phyloP scores from a whole-genome alignment of 2,329 filamentous ascomycete genomes.

The Phyllosticta citriasiana region DNA sequence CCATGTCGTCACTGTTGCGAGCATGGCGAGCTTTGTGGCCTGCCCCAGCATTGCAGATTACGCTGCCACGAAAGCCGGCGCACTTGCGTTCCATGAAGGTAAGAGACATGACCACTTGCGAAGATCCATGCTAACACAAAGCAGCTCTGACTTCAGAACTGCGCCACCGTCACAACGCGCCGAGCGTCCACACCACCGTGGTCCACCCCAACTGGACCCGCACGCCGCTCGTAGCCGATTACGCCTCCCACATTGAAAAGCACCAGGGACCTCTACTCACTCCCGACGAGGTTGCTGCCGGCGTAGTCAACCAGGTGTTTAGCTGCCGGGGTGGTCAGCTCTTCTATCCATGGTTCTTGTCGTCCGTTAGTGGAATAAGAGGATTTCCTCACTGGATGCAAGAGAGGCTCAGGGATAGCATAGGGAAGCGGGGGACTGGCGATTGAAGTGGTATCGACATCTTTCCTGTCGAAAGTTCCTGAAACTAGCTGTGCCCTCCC shows the following conservation, averaged over 20 bases:
- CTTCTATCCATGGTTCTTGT: constrained; percentile 22
- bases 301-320: constrained; percentile 32
- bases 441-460: not conserved
- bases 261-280: constrained; percentile 24
- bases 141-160: constrained; percentile 30
- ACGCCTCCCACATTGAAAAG: constrained; percentile 21
- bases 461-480: not conserved
- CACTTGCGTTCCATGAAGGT: constrained; percentile 45
- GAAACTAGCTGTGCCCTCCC: too few relatives aligned
- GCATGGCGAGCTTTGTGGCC: constrained; percentile 40
- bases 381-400: constrained; percentile 41
- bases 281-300: constrained; percentile 29
- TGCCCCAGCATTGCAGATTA: constrained; percentile 44
- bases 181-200: constrained; percentile 31
- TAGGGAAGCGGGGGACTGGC: constrained; percentile 5
- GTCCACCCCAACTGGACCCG: constrained; percentile 34
- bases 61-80: constrained; percentile 41
- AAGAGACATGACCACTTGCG: not conserved
- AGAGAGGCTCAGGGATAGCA: constrained; percentile 23
- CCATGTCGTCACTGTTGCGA: constrained; percentile 48
- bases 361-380: constrained; percentile 25
- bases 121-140: not conserved
- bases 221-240: constrained; percentile 29
- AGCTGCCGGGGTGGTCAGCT: constrained; percentile 31
- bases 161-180: constrained; percentile 28